Percentiles rank a stretch among this genome's conserved stretches.
These are phyloP conservation scores for Hypholoma fasciculare DNA, from an alignment of 768 basidiomycete species.

Conservation along the genomic window DNA sequence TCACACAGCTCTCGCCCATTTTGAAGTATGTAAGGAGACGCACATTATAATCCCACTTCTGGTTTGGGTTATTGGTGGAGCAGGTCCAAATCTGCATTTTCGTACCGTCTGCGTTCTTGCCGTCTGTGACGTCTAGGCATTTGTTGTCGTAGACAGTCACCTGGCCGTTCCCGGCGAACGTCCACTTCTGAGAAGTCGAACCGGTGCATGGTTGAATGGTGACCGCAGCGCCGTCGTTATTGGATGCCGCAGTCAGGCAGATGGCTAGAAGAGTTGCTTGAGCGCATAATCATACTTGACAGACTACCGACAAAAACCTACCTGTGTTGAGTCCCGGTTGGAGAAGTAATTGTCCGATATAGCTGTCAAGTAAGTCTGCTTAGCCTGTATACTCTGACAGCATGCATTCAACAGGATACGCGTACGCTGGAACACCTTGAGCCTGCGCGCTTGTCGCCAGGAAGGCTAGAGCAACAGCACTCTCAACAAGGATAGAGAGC, in stretches of 20 bases:
- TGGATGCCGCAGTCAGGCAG: conserved; percentile 52
- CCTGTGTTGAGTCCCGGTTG: conserved; percentile 43
- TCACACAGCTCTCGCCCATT: too few relatives aligned
- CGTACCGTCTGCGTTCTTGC: conserved; percentile 40
- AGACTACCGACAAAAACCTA: conserved; percentile 16
- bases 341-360: conserved; percentile 41
- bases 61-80: conserved; percentile 35
- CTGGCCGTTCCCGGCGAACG: conserved; percentile 36
- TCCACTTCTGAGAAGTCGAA: conserved; percentile 47
- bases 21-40: conserved; percentile 1
- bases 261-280: conserved; percentile 30
- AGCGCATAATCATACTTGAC: background rate
- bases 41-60: conserved; percentile 48
- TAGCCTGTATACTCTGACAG: background rate
- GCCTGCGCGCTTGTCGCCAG: conserved; percentile 23
- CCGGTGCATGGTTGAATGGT: conserved; percentile 48
- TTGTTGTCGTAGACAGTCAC: conserved; percentile 47
- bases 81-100: conserved; percentile 58
- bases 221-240: conserved; percentile 47
- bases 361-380: conserved; percentile 25
- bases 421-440: conserved; percentile 28
- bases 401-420: background rate
- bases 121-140: conserved; percentile 49
- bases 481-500: conserved; percentile 13
- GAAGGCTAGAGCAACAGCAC: conserved; percentile 14